phyloP scores from a whole-genome alignment of 1,139 yeast genomes.

The Saccharomycopsis hybrid region DNA sequence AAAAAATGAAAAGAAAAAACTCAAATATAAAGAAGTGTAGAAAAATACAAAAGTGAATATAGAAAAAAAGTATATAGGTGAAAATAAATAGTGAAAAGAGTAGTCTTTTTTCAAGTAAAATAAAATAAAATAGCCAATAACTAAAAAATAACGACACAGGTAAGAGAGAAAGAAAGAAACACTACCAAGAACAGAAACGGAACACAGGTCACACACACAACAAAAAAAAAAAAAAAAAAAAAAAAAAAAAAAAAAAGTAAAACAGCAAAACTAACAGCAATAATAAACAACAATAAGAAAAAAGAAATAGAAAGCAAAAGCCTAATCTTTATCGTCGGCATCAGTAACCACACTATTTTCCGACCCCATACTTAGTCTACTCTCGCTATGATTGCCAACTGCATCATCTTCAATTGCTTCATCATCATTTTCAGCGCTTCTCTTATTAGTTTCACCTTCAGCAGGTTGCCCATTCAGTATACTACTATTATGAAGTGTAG shows the following conservation, averaged over 20 bases:
- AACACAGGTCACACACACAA: too few relatives aligned
- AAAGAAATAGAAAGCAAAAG: neutral
- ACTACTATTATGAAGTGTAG: neutral
- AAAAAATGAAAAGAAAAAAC: too few relatives aligned
- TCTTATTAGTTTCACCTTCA: too few relatives aligned
- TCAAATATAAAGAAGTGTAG: too few relatives aligned
- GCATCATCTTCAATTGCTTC: neutral
- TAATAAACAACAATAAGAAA: neutral
- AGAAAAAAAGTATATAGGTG: too few relatives aligned
- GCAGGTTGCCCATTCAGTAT: neutral
- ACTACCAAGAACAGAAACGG: neutral
- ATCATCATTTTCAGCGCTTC: neutral
- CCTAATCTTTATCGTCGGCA: neutral
- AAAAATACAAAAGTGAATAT: too few relatives aligned
- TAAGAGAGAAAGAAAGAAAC: neutral
- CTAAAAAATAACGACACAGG: neutral
- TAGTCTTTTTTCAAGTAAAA: constrained; percentile 1
- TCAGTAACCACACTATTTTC: neutral
- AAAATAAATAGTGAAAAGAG: neutral
- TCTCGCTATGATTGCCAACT: neutral
- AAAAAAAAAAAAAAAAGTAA: too few relatives aligned
- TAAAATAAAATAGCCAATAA: neutral
- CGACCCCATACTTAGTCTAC: neutral
- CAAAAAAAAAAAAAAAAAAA: neutral
- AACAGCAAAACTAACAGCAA: too few relatives aligned